Base-by-base conservation (phyloP, 306 rosid genomes). In the Corylus avellana region DNA sequence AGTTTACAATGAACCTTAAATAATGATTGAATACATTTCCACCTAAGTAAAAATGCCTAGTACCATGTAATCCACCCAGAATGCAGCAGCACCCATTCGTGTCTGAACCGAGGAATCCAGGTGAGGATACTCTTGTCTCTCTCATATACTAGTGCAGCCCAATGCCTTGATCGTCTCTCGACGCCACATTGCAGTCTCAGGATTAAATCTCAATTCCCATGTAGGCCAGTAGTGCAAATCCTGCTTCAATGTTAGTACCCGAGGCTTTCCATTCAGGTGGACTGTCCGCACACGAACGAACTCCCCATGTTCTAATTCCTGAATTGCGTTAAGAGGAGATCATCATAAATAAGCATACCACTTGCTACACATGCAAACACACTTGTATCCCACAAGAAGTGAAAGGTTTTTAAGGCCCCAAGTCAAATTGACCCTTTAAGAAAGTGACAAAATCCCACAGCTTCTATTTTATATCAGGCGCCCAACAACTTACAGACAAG, bases 181-280 rank as follows among this genome's bases (percentile, higher is more conserved):
- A 78, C 80, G 90, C 98, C 98, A 95, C 62, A 86, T 80, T 55
- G 95, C 94, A 1, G 91, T 78, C 50, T 92, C 89, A 7, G 91
- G 95, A 81, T 92, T 84, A 72, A 92, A 95, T 76, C 94, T 86
- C 84, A 92, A 81, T 63, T 95, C 97, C 97, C 97, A 94, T 1
- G 97, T 91, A 35, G 94, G 94, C 97, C 98, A 92, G 81, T 95
- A 92, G 74, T 92, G 98, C 90, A 95, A 87, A 82, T 95, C 97
- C 81, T 95, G 97, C 90, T 92, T 95, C 86, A 95, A 76, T 18
- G 97, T 91, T 69, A 95, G 86, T 53, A 95, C 97, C 54, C 93
- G 87, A 12, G 97, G 97, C 86, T 93, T 91, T 73, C 97, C 98
- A 55, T 92, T 94, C 17, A 95, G 88, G 84, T 92, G 91, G 80